Evolutionary conservation across 495 filamentous ascomycete genomes (phyloP).

Genomic region (Margaritispora aquatica): DNA sequence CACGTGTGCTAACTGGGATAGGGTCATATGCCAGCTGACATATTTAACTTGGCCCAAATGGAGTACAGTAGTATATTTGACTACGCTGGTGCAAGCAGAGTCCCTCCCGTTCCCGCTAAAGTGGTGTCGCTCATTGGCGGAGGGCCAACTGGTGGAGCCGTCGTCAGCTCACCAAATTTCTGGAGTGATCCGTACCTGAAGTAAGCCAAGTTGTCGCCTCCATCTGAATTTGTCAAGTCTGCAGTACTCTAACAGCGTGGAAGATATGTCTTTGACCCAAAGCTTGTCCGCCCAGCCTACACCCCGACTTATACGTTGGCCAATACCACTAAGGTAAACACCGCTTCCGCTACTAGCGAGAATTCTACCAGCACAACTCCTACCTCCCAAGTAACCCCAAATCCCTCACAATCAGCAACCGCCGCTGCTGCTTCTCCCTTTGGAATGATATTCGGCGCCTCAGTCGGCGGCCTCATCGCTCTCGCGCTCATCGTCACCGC

Average conservation of each 20-base stretch:
- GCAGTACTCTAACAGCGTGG: no score
- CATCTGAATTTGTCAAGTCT: background rate
- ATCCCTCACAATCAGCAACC: background rate
- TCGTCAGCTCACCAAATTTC: background rate
- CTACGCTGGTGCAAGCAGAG: background rate
- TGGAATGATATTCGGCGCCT: background rate
- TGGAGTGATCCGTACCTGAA: slow-evolving; percentile 6
- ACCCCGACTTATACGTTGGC: slow-evolving; percentile 2
- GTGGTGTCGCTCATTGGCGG: slow-evolving; percentile 2
- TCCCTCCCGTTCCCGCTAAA: slow-evolving; percentile 1
- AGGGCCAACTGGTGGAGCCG: background rate
- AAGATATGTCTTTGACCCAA: slow-evolving; percentile 5
- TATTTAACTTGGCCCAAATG: slow-evolving; percentile 2
- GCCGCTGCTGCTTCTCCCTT: background rate
- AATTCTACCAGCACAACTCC: no score
- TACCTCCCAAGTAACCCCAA: no score
- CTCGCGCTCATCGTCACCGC: background rate
- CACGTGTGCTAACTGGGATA: background rate
- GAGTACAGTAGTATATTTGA: slow-evolving; percentile 7
- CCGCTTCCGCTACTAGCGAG: background rate
- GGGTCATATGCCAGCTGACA: slow-evolving; percentile 9
- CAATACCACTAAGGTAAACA: background rate
- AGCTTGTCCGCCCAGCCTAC: background rate
- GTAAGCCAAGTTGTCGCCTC: background rate
- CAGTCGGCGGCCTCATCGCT: slow-evolving; percentile 4